Evolutionary conservation across 352 stramenopile species (phyloP), one percentile per base, ranked within the genome.

Genomic region (Pythium folliculosum): DNA sequence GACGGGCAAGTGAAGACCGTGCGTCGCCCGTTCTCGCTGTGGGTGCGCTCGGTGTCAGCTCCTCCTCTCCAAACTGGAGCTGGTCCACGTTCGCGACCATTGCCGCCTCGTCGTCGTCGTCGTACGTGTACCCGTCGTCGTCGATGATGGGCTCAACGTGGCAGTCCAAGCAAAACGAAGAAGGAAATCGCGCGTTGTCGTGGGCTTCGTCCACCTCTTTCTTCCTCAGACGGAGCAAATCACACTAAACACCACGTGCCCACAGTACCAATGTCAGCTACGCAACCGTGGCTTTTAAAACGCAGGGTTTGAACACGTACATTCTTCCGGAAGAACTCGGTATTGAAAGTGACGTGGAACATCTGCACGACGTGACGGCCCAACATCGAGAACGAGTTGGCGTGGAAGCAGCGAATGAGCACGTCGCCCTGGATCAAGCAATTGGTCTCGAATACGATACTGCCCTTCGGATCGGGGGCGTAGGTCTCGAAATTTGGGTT

Each of bases 281-380:
- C 5, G 27, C 5, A 5, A 5, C 27, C 27, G 27, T 32, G 27
- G 5, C 17, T 1, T 43, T 27, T 5, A 14, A 40, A 9, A 10
- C 37, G 37, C 3, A 43, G 37, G 37, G 37, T 3, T 30, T 25
- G 3, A 12, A n/a, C 54, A 38, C 44, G n/a, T 76, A 91, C 83
- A 45, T 84, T 72, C 52, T 86, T 85, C 57, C 84, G 83, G 50
- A 92, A 82, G 63, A 93, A 92, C 52, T 91, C 85, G 2, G 86
- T 94, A 64, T 92, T 87, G 60, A 94, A 91, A 14, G 82, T 92
- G 49, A 94, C 86, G 73, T 94, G 86, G 69, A 92, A 93, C 80
- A 94, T 91, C 62, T 91, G 88, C 48, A 88, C 78, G 58, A 92
- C 84, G 72, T 92, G 81, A 66, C 90, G 91, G 30, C 84, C 84